Base-by-base conservation (phyloP, 2,329 filamentous ascomycete species). In the Sarocladium oryzae region DNA sequence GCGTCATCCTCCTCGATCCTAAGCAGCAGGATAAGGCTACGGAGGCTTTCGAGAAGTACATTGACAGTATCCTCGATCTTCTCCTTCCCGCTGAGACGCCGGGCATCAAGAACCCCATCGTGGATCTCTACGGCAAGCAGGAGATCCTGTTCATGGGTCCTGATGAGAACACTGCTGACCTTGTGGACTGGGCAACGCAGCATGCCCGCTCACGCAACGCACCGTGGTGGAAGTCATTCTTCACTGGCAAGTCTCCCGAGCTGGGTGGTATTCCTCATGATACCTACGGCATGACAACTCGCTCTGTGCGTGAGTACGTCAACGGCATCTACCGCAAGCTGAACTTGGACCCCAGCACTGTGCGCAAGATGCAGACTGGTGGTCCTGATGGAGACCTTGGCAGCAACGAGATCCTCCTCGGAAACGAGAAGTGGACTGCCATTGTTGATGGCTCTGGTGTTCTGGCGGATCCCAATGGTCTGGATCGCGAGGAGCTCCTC, bases 181-280 rank as follows among this genome's bases (percentile, higher is more conserved):
- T 99, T 30, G 93, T 99, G 49, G 85, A 99, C 70, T 99, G 93
- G 93, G 93, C 93, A n/a, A 99, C 93, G 1, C 86, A 93, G 69
- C 93, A 99, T 68, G 93, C 93, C 54, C 83, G 89, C 50, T 74
- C 75, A 55, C 85, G 93, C 60, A 90, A 90, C 41, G 93, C 93
- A 4, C 89, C 90, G 24, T 99, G 92, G 89, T 99, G 93, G 93
- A 99, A 99, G 78, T 99, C 93, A 0, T 99, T 99, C 81, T 99
- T 99, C 78, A 99, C 93, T 2, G 93, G 93, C 63, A 99, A 99
- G 79, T 96, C 89, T 60, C 93, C 90, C 50, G 93, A 88, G 70
- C 80, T 99, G 13, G 93, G 93, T 56, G 93, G 93, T 65, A 99
- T 99, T 59, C 93, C 93, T 33, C 93, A 99, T 69, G 93, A 99